Conservation (phyloP, 805 yeast genomes). For the Tetrapisispora taiwanensis region DNA sequence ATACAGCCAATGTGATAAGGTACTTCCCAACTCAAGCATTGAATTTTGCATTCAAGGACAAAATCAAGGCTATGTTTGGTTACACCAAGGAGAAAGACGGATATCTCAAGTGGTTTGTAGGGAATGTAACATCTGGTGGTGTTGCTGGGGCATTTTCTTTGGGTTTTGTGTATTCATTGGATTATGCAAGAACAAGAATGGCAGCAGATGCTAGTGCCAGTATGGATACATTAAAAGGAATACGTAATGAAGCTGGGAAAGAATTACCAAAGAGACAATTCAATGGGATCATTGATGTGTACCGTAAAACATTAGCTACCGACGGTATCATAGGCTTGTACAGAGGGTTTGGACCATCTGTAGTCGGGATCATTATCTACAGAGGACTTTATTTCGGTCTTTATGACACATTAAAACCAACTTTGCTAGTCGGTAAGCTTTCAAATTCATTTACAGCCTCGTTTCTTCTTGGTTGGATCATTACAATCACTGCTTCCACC, state of each 20-base stretch:
- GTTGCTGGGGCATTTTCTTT: slow-evolving; percentile 92
- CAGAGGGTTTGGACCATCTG: slow-evolving; percentile 97
- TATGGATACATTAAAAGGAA: slow-evolving; percentile 60
- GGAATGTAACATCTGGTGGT: slow-evolving; percentile 97
- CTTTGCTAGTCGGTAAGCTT: slow-evolving; percentile 78
- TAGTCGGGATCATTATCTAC: slow-evolving; percentile 88
- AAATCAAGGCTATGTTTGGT: slow-evolving; percentile 85
- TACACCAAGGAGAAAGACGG: slow-evolving; percentile 78
- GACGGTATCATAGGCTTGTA: slow-evolving; percentile 94
- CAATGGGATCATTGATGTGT: slow-evolving; percentile 89
- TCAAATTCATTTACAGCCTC: slow-evolving; percentile 87
- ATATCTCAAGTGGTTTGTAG: slow-evolving; percentile 86
- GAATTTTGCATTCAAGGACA: slow-evolving; percentile 94
- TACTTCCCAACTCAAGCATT: slow-evolving; percentile 97
- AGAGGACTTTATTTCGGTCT: slow-evolving; percentile 96
- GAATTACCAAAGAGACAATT: slow-evolving; percentile 56
- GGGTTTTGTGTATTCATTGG: slow-evolving; percentile 88
- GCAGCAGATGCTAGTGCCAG: slow-evolving; percentile 93
- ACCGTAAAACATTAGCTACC: slow-evolving; percentile 81
- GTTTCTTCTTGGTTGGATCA: slow-evolving; percentile 89
- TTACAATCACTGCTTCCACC: slow-evolving; percentile 92
- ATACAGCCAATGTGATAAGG: slow-evolving; percentile 94
- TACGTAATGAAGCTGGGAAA: slow-evolving; percentile 18
- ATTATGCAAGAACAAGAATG: slow-evolving; percentile 94
- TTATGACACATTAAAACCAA: slow-evolving; percentile 89